Evolutionary conservation across 2,329 filamentous ascomycete species (phyloP), one percentile per base, ranked within the genome.

Genomic region (Neoscytalidium dimidiatum): DNA sequence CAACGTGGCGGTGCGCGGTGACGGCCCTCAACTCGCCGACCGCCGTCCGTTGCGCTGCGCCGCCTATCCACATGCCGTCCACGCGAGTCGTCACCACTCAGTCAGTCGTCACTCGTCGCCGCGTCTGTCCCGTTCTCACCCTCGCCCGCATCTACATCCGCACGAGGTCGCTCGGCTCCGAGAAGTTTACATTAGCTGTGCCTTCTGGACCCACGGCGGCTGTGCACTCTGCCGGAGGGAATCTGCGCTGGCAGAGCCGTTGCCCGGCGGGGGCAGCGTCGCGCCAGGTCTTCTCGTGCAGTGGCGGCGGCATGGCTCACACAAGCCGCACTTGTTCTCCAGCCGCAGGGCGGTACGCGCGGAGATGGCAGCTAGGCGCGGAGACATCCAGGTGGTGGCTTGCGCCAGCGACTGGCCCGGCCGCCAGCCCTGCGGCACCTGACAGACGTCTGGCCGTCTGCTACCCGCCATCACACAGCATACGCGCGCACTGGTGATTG

Each of bases 361-460:
- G 56, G 56, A 58, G 26, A 31, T 11, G 35, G 23, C 21, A n/a
- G 13, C 23, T 23, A 31, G 14, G 19, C 33, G 56, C 56, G 56
- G 56, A 48, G 56, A 41, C 28, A 46, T 60, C 56, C 38, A 60
- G 38, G n/a, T 13, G 23, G 56, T 60, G 56, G 56, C 56, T 46
- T 60, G 38, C 28, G 41, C 56, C 56, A 31, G 56, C 38, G 56
- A 46, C 56, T 60, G 56, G 56, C 26, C 56, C 56, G 28, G 56
- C 41, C 26, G 56, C 56, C 62, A 64, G 62, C 49, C 51, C 51
- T 58, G 63, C 53, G 52, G 52, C 63, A 64, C 38, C 43, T 64
- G 63, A 64, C 63, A 52, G 53, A 35, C 56, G 43, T 51, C 44
- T 44, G 53, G 53, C 38, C 52, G 7, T 35, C 35, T 53, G 31